A percentile compares a stretch with the other conserved stretches of the same genome.
Evolutionary conservation across 148 eudicot species (phyloP).

Genomic region (Rheum nobile): DNA sequence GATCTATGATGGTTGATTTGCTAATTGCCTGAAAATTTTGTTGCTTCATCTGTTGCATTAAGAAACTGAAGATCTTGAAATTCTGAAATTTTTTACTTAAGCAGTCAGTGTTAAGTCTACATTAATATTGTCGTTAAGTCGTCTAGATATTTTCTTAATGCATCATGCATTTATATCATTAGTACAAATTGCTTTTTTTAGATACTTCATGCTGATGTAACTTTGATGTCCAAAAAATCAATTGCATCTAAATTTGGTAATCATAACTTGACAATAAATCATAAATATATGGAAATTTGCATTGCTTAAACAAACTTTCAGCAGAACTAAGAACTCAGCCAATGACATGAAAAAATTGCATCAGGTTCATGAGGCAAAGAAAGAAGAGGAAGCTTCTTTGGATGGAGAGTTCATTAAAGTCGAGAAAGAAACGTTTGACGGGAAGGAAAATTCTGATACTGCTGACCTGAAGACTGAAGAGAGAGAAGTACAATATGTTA

Average conservation of each 20-base stretch:
- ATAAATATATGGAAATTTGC: too few species aligned
- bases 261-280: background rate
- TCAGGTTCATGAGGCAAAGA: constrained; percentile 31
- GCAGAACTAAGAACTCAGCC: constrained; percentile 5
- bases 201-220: background rate
- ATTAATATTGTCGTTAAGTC: background rate
- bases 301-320: too few species aligned
- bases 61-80: too few species aligned
- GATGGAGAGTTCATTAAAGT: constrained; percentile 94
- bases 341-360: constrained; percentile 1
- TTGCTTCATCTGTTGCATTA: background rate
- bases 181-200: background rate
- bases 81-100: too few species aligned
- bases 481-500: constrained; percentile 20
- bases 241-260: background rate
- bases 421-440: constrained; percentile 57
- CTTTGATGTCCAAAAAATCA: background rate
- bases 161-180: background rate
- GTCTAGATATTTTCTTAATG: background rate
- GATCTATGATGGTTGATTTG: background rate
- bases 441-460: constrained; percentile 26
- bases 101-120: background rate
- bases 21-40: background rate
- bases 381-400: constrained; percentile 47
- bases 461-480: constrained; percentile 20